Evolutionary conservation across 306 rosid species (phyloP).

Genomic region (Senna siamea): DNA sequence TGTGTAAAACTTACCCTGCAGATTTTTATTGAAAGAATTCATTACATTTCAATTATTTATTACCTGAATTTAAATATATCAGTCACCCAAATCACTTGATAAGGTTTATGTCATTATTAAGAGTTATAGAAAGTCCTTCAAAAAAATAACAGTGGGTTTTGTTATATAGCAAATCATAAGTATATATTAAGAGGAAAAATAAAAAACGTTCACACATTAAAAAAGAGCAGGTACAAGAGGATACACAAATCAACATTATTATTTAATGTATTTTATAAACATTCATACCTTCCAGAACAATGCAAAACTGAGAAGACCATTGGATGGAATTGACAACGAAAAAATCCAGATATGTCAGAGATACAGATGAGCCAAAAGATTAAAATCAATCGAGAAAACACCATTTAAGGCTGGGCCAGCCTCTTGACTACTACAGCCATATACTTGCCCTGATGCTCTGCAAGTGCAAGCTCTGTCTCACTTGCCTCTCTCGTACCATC

Average conservation of each 20-base stretch:
- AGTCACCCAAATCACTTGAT: not conserved
- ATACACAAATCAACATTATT: conserved; percentile 35
- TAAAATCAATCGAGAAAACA: conserved; percentile 40
- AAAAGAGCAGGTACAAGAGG: not conserved
- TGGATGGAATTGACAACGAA: conserved; percentile 30
- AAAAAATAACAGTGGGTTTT: not conserved
- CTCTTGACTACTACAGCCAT: conserved; percentile 87
- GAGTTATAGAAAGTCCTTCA: not conserved
- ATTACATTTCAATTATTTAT: too few species aligned
- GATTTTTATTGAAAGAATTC: too few species aligned
- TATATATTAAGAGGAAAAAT: not conserved
- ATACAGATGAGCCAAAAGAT: conserved; percentile 35
- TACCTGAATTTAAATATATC: too few species aligned
- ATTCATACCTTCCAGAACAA: conserved; percentile 39
- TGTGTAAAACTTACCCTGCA: too few species aligned
- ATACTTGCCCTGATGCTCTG: conserved; percentile 95
- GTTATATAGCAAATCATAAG: not conserved
- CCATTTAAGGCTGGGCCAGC: conserved; percentile 55
- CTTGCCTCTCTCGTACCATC: conserved; percentile 89
- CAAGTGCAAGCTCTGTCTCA: conserved; percentile 84
- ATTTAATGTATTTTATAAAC: conserved; percentile 28
- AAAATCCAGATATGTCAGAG: conserved; percentile 27
- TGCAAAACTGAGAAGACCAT: conserved; percentile 38
- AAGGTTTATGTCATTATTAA: not conserved
- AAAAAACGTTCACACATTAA: not conserved